Conservation (phyloP, 129 eudicot genomes). For the Heracleum sosnowskyi region DNA sequence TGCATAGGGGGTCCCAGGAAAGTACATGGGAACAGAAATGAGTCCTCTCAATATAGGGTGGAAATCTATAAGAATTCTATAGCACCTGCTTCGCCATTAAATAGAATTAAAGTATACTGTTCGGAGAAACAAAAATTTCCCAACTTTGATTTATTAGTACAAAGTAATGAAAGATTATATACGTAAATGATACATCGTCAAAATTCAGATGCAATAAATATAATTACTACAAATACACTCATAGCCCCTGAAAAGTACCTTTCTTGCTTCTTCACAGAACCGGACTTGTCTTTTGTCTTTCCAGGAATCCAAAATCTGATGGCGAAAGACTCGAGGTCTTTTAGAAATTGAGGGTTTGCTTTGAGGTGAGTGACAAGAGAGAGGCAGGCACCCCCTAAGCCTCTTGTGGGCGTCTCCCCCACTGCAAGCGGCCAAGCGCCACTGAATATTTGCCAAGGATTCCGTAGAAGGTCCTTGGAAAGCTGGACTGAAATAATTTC, state of each 20-base stretch:
- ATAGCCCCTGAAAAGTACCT: neutral
- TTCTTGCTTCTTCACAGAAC: neutral
- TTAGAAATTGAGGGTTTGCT: neutral
- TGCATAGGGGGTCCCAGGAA: neutral
- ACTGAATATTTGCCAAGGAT: constrained; percentile 32
- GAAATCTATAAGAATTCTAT: neutral
- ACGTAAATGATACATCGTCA: too few relatives aligned
- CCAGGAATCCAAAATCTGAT: neutral
- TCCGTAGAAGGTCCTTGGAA: constrained; percentile 28
- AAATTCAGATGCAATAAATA: too few relatives aligned
- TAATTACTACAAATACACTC: too few relatives aligned
- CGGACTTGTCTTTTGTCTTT: neutral
- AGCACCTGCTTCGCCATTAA: neutral
- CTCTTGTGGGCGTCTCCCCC: constrained; percentile 34
- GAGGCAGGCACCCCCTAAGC: constrained; percentile 15
- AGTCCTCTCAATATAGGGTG: neutral
- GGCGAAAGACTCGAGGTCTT: neutral
- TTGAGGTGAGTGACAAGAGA: neutral
- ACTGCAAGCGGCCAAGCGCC: constrained; percentile 33
- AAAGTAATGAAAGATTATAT: too few relatives aligned
- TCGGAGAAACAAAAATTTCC: neutral
- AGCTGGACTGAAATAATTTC: constrained; percentile 28
- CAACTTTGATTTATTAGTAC: too few relatives aligned
- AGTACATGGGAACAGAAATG: neutral
- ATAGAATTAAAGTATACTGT: neutral